Percentiles rank a stretch among this genome's conserved stretches.
Evolutionary conservation across 495 filamentous ascomycete genomes (phyloP).

Genomic region (Halenospora varia): DNA sequence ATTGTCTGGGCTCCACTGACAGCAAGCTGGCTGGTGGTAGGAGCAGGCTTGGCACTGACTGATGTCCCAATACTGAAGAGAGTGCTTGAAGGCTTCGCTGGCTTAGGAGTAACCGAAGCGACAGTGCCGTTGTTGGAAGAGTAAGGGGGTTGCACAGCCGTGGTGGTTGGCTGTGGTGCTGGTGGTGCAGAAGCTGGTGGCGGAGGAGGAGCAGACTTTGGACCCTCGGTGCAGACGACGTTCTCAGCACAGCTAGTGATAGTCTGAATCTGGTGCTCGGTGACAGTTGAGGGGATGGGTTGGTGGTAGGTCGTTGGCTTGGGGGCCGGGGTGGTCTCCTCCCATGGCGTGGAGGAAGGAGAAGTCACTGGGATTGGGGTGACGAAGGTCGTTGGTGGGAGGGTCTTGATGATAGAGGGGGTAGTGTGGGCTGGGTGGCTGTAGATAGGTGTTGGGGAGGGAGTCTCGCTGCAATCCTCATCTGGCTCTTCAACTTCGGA

Average conservation of each 20-base stretch:
- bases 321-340: no score
- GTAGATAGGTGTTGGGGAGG: no score
- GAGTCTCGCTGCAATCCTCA: not conserved
- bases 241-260: no score
- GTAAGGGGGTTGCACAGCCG: no score
- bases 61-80: not conserved
- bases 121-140: not conserved
- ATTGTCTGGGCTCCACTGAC: not conserved
- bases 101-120: not conserved
- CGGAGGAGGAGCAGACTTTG: not conserved
- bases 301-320: no score
- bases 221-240: no score
- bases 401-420: not conserved
- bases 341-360: no score
- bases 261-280: no score
- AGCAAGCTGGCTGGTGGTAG: not conserved
- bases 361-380: no score
- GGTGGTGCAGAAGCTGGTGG: not conserved
- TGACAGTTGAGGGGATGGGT: no score
- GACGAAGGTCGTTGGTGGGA: not conserved
- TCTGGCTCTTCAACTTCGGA: not conserved
- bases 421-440: not conserved
- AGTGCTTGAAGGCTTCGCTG: not conserved
- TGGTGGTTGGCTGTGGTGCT: not conserved
- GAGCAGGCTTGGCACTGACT: not conserved